Evolutionary conservation across 164 flowering plant species (phyloP), one percentile per base, ranked within the genome.

Genomic region (Protea cynaroides): DNA sequence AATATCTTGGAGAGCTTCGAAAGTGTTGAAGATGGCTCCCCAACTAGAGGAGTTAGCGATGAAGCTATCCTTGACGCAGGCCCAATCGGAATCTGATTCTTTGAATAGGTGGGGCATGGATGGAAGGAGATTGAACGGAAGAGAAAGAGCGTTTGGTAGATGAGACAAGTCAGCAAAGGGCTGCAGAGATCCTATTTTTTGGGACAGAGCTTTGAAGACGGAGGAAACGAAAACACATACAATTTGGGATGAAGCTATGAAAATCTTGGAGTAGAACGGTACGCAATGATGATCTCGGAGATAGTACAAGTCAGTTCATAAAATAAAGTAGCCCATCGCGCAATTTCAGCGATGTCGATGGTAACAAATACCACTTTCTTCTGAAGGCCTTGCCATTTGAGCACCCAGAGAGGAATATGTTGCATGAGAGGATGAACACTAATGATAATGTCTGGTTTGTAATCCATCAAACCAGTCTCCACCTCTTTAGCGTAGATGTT

Each of bases 391-490:
- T 90, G 88, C 96, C 97, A 89, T 78, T 86, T 93, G 9, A 93
- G 97, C 69, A 90, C 97, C 96, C 91, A 82, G 57, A 93, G 56
- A 25, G 98, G 97, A 63, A 93, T 86, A 60, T 93, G 98, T 67
- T 93, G 98, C 98, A 93, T 93, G 17, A 93, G 81, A 57, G 98
- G 98, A 75, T 93, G 98, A n/a, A 90, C 98, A 66, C 97, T 90
- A 24, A 93, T 93, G 69, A 93, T 93, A 61, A 93, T 89, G 61
- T 93, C 98, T 12, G 98, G 98, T 69, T 87, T 89, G 88, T 90
- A 93, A 80, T 93, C 86, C 98, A 93, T 93, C 65, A 93, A 68
- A 58, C 98, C 98, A 54, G 94, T 97, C 69, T 90, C 98, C 59
- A 93, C 96, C 71, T 87, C 90, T 79, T 90, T 87, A 79, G 98